Conservation (phyloP, 75 land plant species). For the Ceratopteris richardii region DNA sequence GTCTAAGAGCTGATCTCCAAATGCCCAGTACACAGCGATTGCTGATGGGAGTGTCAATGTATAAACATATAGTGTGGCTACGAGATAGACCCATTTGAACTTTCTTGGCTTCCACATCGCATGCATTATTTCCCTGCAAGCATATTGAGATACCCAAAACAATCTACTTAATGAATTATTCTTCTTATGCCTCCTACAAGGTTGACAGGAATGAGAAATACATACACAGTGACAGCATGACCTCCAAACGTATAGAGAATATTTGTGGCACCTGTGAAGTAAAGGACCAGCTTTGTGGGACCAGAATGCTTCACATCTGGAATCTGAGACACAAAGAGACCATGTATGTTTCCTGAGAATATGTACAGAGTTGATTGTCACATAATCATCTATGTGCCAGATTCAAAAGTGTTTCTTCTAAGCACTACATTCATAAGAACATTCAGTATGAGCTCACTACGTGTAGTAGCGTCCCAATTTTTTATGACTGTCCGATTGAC, state of each 20-base stretch:
- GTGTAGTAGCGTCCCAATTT: no score
- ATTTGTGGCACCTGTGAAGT: slow-evolving; percentile 34
- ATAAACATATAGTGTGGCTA: slow-evolving; percentile 10
- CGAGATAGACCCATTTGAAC: slow-evolving; percentile 24
- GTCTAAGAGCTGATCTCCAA: slow-evolving; percentile 19
- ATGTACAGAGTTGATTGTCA: no score
- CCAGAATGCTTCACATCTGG: slow-evolving; percentile 23
- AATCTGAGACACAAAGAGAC: no score
- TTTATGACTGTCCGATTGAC: no score
- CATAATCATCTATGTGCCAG: no score
- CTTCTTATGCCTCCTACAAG: no score
- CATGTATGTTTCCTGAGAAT: no score
- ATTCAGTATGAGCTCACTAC: no score
- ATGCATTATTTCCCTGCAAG: slow-evolving; percentile 39
- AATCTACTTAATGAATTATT: no score
- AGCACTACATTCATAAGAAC: no score
- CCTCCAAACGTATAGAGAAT: slow-evolving; percentile 34
- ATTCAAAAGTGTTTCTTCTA: no score
- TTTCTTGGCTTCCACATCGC: slow-evolving; percentile 26
- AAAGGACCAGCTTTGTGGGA: slow-evolving; percentile 10
- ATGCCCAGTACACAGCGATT: slow-evolving; percentile 26
- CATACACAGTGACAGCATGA: slow-evolving; percentile 33
- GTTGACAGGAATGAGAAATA: neutral
- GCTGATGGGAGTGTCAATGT: slow-evolving; percentile 20
- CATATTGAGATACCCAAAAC: no score